phyloP scores from a whole-genome alignment of 2,329 filamentous ascomycete genomes.

The Monosporascus sp. region DNA sequence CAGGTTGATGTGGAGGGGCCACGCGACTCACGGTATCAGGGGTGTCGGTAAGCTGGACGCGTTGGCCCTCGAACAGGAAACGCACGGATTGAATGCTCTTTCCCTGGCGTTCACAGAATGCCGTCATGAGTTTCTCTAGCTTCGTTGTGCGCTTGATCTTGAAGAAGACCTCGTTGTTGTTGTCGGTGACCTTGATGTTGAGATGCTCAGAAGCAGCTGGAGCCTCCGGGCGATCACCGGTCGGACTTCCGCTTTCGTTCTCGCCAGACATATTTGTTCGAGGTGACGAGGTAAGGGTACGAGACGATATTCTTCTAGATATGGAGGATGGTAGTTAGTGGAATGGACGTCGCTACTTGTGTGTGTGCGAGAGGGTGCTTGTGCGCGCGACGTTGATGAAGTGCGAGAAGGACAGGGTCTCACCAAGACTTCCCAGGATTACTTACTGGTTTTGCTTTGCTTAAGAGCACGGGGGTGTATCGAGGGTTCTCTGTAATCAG shows the following conservation, averaged over 20 bases:
- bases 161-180: constrained; percentile 99
- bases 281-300: no score
- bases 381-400: no score
- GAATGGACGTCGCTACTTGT: constrained; percentile 1
- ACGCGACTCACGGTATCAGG: constrained; percentile 76
- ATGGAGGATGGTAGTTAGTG: background rate
- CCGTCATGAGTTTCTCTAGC: constrained; percentile 96
- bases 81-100: constrained; percentile 80
- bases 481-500: no score
- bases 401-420: no score
- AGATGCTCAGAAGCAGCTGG: constrained; percentile 68
- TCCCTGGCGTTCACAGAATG: constrained; percentile 94
- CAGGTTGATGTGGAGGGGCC: constrained; percentile 1
- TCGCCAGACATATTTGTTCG: constrained; percentile 42
- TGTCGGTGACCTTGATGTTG: constrained; percentile 99
- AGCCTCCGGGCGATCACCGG: constrained; percentile 33
- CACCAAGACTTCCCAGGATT: no score
- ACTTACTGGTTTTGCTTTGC: no score
- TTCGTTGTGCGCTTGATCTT: constrained; percentile 98
- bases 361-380: no score
- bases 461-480: no score
- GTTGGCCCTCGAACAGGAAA: constrained; percentile 93
- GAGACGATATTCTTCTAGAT: background rate
- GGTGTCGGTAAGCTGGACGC: constrained; percentile 83
- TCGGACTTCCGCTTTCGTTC: constrained; percentile 45